phyloP scores from a whole-genome alignment of 768 basidiomycete species.

The Hirschioporus abietinus region DNA sequence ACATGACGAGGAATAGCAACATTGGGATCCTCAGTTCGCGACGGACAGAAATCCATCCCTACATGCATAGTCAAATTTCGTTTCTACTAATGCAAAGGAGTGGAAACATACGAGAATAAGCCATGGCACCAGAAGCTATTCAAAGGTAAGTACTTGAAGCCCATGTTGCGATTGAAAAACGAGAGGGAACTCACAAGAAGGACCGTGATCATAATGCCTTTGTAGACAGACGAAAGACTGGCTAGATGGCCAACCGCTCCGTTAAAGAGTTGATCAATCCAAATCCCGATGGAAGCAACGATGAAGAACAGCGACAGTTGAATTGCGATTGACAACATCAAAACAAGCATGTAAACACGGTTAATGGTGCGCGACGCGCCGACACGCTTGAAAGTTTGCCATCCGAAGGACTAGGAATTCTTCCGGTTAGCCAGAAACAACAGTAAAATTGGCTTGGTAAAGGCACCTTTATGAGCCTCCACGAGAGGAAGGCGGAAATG shows the following conservation, averaged over 20 bases:
- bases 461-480: conserved; percentile 66
- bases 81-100: conserved; percentile 2
- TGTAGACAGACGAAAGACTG: conserved; percentile 42
- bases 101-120: conserved; percentile 42
- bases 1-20: conserved; percentile 57
- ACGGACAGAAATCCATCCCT: conserved; percentile 78
- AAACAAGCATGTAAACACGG: conserved; percentile 66
- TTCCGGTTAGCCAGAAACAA: neutral
- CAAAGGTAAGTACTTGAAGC: conserved; percentile 9
- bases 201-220: conserved; percentile 48
- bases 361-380: conserved; percentile 73
- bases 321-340: conserved; percentile 63
- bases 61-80: conserved; percentile 6
- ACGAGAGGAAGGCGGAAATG: conserved; percentile 59
- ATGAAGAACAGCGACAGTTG: conserved; percentile 81
- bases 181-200: conserved; percentile 44
- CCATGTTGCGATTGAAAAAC: neutral
- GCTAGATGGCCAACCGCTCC: conserved; percentile 55
- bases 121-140: conserved; percentile 66
- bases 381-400: conserved; percentile 86
- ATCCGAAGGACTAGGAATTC: conserved; percentile 56
- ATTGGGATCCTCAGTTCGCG: conserved; percentile 56
- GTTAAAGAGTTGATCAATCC: conserved; percentile 73
- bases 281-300: conserved; percentile 59
- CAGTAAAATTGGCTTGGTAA: conserved; percentile 3